Conservation (phyloP, 2,329 filamentous ascomycete species). For the Pseudogymnoascus sp. region DNA sequence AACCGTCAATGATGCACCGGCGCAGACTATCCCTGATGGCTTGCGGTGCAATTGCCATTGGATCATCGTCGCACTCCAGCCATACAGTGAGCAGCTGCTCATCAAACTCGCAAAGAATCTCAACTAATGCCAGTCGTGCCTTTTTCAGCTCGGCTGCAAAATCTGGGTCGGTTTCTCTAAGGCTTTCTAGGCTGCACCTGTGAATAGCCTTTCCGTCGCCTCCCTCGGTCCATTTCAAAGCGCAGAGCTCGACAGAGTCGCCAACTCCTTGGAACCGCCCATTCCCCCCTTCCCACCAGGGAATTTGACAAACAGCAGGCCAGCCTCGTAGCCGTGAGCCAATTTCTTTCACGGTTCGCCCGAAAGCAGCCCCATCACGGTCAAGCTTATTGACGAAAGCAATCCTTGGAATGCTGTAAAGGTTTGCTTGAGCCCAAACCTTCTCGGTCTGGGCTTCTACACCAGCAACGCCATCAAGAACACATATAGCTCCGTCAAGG, state of each 20-base stretch:
- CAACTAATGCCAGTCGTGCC: slow-evolving; percentile 70
- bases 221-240: slow-evolving; percentile 62
- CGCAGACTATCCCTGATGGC: slow-evolving; percentile 68
- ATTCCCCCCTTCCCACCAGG: slow-evolving; percentile 73
- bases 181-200: slow-evolving; percentile 45
- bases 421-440: slow-evolving; percentile 85
- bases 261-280: slow-evolving; percentile 75
- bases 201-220: slow-evolving; percentile 56
- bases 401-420: slow-evolving; percentile 74
- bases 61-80: slow-evolving; percentile 66
- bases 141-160: slow-evolving; percentile 60
- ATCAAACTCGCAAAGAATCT: slow-evolving; percentile 80
- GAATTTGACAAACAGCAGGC: slow-evolving; percentile 89
- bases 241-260: slow-evolving; percentile 69
- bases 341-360: slow-evolving; percentile 76
- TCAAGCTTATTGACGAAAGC: slow-evolving; percentile 81
- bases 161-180: slow-evolving; percentile 39
- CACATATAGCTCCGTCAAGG: slow-evolving; percentile 83
- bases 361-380: slow-evolving; percentile 73
- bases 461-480: slow-evolving; percentile 83
- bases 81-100: slow-evolving; percentile 79
- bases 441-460: slow-evolving; percentile 97
- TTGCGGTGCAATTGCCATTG: slow-evolving; percentile 53
- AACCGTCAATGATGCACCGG: slow-evolving; percentile 56
- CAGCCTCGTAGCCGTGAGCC: slow-evolving; percentile 69